Percentiles rank a stretch among this genome's conserved stretches.
phyloP scores from a whole-genome alignment of 1,139 yeast genomes.

The Suhomyces coccinellae region DNA sequence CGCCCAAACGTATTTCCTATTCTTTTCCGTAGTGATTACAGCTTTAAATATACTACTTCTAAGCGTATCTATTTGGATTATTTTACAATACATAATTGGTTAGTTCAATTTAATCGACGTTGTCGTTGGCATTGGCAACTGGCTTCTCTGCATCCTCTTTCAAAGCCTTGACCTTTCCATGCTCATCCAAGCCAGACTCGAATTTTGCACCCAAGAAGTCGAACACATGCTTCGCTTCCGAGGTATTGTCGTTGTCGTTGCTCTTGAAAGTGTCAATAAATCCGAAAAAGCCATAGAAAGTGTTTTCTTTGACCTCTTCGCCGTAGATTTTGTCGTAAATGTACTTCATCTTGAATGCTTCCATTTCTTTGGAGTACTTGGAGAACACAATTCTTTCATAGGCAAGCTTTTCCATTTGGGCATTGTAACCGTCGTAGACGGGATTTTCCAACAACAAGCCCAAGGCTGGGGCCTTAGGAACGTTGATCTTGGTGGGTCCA shows the following conservation, averaged over 20 bases:
- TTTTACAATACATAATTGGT: not conserved
- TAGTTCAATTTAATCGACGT: conserved; percentile 8
- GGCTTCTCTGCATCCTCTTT: not conserved
- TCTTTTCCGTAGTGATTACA: not conserved
- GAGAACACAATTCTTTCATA: conserved; percentile 73
- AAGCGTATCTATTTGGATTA: not conserved
- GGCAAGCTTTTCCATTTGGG: conserved; percentile 71
- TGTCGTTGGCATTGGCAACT: conserved; percentile 11
- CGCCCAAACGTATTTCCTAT: too few relatives aligned
- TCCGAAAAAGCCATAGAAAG: conserved; percentile 84
- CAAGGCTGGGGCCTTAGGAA: conserved; percentile 97
- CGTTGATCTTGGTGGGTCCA: conserved; percentile 69
- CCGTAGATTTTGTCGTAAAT: conserved; percentile 90
- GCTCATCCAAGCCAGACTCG: conserved; percentile 26
- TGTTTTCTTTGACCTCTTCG: conserved; percentile 85
- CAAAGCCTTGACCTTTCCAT: conserved; percentile 9
- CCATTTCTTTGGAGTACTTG: conserved; percentile 69
- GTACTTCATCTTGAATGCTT: conserved; percentile 79
- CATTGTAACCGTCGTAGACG: conserved; percentile 83
- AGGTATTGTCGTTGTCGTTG: conserved; percentile 18
- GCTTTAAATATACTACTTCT: not conserved
- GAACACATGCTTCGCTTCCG: conserved; percentile 53
- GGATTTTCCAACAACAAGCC: conserved; percentile 91
- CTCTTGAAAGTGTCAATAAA: conserved; percentile 71
- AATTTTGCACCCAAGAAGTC: conserved; percentile 69